These are phyloP conservation scores for Cydonia oblonga DNA, from an alignment of 331 rosid genomes.

Conservation along the genomic window DNA sequence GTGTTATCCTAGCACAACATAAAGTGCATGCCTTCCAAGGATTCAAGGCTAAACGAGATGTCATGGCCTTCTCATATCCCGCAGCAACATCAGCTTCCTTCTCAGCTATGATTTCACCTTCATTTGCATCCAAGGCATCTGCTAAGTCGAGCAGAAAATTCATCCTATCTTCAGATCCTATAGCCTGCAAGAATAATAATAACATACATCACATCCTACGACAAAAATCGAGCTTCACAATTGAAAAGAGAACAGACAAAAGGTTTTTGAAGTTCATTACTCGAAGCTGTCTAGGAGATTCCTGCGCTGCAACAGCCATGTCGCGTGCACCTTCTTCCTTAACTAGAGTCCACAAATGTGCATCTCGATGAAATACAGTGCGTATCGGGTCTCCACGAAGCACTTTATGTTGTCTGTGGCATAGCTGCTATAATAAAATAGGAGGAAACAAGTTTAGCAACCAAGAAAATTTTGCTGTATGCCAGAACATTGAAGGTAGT, in stretches of 20 bases:
- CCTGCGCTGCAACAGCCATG: conserved; percentile 69
- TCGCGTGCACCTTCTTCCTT: conserved; percentile 64
- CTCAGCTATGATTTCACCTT: conserved; percentile 38
- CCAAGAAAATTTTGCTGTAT: background rate
- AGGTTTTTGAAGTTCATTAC: conserved; percentile 17
- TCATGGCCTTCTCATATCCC: conserved; percentile 56
- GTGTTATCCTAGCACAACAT: too few relatives aligned
- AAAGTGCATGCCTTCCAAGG: conserved; percentile 49
- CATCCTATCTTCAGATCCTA: conserved; percentile 47
- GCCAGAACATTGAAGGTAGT: background rate
- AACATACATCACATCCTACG: too few relatives aligned
- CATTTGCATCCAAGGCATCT: conserved; percentile 55
- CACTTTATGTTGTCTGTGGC: conserved; percentile 67
- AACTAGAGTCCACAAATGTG: conserved; percentile 55
- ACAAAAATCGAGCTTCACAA: background rate
- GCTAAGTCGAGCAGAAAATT: conserved; percentile 65
- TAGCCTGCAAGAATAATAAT: conserved; percentile 26
- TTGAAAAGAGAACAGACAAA: background rate
- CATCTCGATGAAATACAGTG: conserved; percentile 81
- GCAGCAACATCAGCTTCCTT: conserved; percentile 60
- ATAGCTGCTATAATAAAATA: conserved; percentile 26
- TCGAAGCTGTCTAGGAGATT: conserved; percentile 62
- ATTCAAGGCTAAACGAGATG: conserved; percentile 55
- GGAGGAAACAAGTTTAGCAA: background rate
- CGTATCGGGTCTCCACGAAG: conserved; percentile 72